Evolutionary conservation across 2,329 filamentous ascomycete species (phyloP).

Genomic region (Cladophialophora chaetospira): DNA sequence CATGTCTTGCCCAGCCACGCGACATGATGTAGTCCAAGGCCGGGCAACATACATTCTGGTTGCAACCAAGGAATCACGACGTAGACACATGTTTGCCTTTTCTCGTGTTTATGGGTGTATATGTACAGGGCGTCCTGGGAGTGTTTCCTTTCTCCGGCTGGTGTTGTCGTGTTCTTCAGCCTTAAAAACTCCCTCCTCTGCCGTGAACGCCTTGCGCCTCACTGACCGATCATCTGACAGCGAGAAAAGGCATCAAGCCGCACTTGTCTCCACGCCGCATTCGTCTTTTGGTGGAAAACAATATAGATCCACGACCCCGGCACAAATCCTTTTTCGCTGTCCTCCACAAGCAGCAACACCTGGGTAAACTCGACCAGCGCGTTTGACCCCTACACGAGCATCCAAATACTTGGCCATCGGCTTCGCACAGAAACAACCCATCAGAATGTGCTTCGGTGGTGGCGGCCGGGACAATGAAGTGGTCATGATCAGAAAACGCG

Average conservation of each 20-base stretch:
- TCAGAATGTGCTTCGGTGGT: conserved; percentile 30
- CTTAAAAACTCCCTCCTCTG: not conserved
- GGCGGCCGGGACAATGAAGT: conserved; percentile 22
- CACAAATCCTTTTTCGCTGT: not conserved
- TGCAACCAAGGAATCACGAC: conserved; percentile 10
- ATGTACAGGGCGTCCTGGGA: not conserved
- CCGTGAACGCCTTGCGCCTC: not conserved
- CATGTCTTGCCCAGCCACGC: conserved; percentile 12
- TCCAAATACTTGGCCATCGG: not conserved
- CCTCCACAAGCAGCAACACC: not conserved
- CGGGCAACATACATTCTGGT: not conserved
- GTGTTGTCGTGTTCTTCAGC: not conserved
- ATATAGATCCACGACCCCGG: not conserved
- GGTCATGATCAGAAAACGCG: conserved; percentile 27
- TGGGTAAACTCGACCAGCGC: not conserved
- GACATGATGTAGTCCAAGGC: conserved; percentile 24
- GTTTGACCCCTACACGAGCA: not conserved
- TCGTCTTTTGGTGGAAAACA: not conserved
- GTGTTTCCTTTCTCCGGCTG: not conserved
- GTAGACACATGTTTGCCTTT: conserved; percentile 4
- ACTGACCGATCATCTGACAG: not conserved
- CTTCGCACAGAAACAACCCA: not conserved
- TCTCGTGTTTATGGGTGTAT: not conserved
- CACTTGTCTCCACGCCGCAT: not conserved
- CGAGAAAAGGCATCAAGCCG: not conserved